These are phyloP conservation scores for Penicillium decumbens DNA, from an alignment of 2,329 filamentous ascomycete species.

Conservation along the genomic window DNA sequence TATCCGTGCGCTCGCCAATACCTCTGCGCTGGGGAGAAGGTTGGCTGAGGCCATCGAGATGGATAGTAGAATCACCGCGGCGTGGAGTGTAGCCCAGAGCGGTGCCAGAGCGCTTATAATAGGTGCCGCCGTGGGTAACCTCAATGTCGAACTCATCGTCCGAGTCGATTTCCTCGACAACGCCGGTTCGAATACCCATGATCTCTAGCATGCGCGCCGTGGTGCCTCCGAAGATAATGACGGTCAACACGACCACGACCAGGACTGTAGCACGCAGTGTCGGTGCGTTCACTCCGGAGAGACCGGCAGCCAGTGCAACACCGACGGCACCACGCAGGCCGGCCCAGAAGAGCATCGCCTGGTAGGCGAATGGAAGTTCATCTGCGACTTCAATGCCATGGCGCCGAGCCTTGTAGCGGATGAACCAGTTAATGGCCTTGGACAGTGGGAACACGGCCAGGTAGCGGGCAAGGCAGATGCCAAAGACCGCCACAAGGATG, in stretches of 20 bases:
- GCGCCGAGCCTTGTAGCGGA: slow-evolving; percentile 75
- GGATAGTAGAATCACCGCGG: slow-evolving; percentile 55
- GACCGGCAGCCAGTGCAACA: slow-evolving; percentile 83
- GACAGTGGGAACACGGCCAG: slow-evolving; percentile 92
- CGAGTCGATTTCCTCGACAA: slow-evolving; percentile 93
- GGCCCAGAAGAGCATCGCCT: slow-evolving; percentile 99
- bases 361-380: slow-evolving; percentile 89
- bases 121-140: slow-evolving; percentile 64
- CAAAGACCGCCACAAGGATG: slow-evolving; percentile 85
- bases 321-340: slow-evolving; percentile 92
- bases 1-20: slow-evolving; percentile 30
- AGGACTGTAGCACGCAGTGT: slow-evolving; percentile 91
- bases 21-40: slow-evolving; percentile 28
- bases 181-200: slow-evolving; percentile 88
- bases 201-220: slow-evolving; percentile 98
- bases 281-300: slow-evolving; percentile 74
- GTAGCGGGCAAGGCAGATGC: slow-evolving; percentile 89
- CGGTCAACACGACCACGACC: slow-evolving; percentile 92
- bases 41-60: slow-evolving; percentile 48
- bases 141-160: slow-evolving; percentile 99
- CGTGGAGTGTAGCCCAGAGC: slow-evolving; percentile 74
- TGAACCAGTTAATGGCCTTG: slow-evolving; percentile 83
- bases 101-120: slow-evolving; percentile 72
- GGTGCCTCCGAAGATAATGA: slow-evolving; percentile 97
- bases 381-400: slow-evolving; percentile 73